Evolutionary conservation across 352 stramenopile genomes (phyloP).

Genomic region (Phytopythium kandeliae): DNA sequence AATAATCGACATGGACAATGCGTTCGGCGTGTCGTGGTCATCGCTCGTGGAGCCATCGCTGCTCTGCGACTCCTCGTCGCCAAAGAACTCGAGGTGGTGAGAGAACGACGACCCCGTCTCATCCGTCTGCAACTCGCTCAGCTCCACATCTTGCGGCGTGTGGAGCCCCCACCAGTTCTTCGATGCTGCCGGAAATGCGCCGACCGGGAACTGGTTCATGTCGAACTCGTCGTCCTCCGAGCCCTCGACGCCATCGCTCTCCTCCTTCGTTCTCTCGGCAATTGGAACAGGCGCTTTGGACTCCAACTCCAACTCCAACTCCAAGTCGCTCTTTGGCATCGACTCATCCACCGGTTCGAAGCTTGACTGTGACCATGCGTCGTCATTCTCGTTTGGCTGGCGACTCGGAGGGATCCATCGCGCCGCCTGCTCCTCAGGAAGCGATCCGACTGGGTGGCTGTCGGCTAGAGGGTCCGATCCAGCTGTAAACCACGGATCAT

Average conservation of each 20-base stretch:
- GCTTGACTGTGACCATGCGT: slow-evolving; percentile 1
- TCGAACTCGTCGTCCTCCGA: slow-evolving; percentile 37
- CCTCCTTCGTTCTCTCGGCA: background rate
- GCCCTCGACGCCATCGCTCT: slow-evolving; percentile 7
- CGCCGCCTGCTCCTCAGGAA: slow-evolving; percentile 51
- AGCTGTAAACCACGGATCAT: slow-evolving; percentile 67
- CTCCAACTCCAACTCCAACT: background rate
- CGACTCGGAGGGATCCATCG: slow-evolving; percentile 45
- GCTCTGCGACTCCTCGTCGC: slow-evolving; percentile 28
- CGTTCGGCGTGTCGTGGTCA: slow-evolving; percentile 24
- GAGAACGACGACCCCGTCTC: slow-evolving; percentile 68
- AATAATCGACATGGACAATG: slow-evolving; percentile 82
- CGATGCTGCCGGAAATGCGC: slow-evolving; percentile 50
- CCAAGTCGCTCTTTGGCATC: background rate
- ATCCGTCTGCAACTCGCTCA: slow-evolving; percentile 75
- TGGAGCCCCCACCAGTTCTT: slow-evolving; percentile 78
- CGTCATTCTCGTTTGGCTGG: background rate
- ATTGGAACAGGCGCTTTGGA: background rate
- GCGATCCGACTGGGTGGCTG: slow-evolving; percentile 11
- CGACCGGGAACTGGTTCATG: slow-evolving; percentile 36
- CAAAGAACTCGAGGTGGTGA: slow-evolving; percentile 45
- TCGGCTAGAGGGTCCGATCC: background rate
- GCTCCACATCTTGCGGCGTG: slow-evolving; percentile 44
- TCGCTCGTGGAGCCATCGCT: slow-evolving; percentile 9
- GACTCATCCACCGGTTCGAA: slow-evolving; percentile 48